A percentile compares a stretch with the other conserved stretches of the same genome.
phyloP scores from a whole-genome alignment of 345 rosid species.

The Eucalyptus cladocalyx region DNA sequence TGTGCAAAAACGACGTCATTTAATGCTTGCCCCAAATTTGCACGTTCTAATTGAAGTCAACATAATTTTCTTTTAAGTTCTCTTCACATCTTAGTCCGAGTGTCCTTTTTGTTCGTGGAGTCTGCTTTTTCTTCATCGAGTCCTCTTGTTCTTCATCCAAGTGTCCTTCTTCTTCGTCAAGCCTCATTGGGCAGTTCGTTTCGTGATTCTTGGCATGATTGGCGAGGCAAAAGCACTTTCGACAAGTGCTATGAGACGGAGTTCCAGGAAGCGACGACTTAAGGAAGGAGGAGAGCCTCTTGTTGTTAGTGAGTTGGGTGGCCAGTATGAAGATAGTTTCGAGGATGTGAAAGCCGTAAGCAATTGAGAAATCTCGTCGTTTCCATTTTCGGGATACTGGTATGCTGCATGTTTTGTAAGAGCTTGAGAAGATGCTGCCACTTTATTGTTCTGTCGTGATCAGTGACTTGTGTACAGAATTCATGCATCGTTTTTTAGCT shows the following conservation, averaged over 20 bases:
- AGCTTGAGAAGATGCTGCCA: neutral
- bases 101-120: neutral
- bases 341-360: conserved; percentile 66
- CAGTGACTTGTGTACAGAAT: neutral
- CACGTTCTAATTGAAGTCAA: neutral
- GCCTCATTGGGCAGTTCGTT: conserved; percentile 41
- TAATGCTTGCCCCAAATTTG: neutral
- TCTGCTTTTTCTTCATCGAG: neutral
- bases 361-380: neutral
- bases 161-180: neutral
- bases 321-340: conserved; percentile 74
- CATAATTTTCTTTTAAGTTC: neutral
- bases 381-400: neutral
- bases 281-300: conserved; percentile 22
- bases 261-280: conserved; percentile 15
- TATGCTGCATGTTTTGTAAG: neutral
- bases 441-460: neutral
- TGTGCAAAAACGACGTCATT: too few relatives aligned
- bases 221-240: conserved; percentile 28
- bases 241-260: neutral
- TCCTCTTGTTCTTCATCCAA: neutral
- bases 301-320: conserved; percentile 48
- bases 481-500: neutral
- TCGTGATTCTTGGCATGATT: conserved; percentile 37
- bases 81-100: neutral